Evolutionary conservation across 805 yeast genomes (phyloP).

Genomic region (Metschnikowia kofuensis): DNA sequence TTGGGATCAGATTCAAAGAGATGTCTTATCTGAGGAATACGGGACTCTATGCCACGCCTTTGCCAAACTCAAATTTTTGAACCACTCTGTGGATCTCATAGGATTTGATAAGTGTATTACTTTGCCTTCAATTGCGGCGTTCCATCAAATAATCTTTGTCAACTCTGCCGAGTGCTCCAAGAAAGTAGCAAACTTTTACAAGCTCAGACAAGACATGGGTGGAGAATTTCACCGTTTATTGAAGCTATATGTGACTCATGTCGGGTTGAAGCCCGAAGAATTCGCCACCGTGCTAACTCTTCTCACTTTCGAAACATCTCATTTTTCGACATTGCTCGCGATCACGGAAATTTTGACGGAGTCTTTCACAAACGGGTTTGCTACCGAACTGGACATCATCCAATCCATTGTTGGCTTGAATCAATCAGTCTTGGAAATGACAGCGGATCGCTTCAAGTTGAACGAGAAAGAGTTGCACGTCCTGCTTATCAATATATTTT

Average conservation of each 20-base stretch:
- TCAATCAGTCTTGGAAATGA: constrained; percentile 57
- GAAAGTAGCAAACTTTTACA: constrained; percentile 37
- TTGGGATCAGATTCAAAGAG: constrained; percentile 10
- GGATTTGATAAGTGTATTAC: constrained; percentile 2
- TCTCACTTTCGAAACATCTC: constrained; percentile 21
- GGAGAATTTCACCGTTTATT: constrained; percentile 27
- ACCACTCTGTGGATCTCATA: constrained; percentile 17
- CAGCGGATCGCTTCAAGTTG: constrained; percentile 57
- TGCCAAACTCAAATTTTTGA: constrained; percentile 28
- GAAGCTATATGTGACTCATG: constrained; percentile 13
- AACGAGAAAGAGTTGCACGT: constrained; percentile 65
- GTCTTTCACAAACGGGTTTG: constrained; percentile 10
- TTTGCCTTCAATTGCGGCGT: constrained; percentile 17
- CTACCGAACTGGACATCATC: constrained; percentile 5
- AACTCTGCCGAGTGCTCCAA: constrained; percentile 22
- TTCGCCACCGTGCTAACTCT: constrained; percentile 1
- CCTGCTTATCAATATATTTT: constrained; percentile 48
- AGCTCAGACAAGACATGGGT: constrained; percentile 37
- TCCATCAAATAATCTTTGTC: constrained; percentile 20
- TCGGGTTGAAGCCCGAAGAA: background rate
- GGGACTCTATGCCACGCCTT: constrained; percentile 17
- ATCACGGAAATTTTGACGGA: constrained; percentile 20
- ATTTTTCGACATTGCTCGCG: constrained; percentile 25
- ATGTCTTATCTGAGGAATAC: constrained; percentile 22
- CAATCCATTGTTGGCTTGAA: constrained; percentile 30